These are phyloP conservation scores for Polygonum aviculare DNA, from an alignment of 148 eudicot species.

Conservation along the genomic window DNA sequence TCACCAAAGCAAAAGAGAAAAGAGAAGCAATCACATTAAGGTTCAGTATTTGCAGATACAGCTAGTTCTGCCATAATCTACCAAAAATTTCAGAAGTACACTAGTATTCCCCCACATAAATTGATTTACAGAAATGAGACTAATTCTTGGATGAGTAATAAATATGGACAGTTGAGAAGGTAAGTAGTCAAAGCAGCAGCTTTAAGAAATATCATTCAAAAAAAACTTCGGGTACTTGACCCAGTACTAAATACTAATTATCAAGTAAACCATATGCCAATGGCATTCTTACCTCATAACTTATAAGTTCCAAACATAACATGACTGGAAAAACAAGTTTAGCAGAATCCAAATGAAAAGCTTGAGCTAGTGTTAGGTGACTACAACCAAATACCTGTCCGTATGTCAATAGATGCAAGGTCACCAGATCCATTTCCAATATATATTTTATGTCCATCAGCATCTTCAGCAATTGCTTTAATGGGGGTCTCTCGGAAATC, in stretches of 20 bases:
- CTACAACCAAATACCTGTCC: constrained; percentile 60
- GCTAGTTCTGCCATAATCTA: background rate
- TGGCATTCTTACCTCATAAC: background rate
- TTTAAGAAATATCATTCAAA: background rate
- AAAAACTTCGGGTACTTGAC: background rate
- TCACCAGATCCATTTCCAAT: constrained; percentile 88
- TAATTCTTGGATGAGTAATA: background rate
- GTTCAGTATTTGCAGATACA: background rate
- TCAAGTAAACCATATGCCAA: background rate
- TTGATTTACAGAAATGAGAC: background rate
- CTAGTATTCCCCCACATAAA: background rate
- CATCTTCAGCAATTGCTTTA: constrained; percentile 76
- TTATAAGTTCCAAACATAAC: background rate
- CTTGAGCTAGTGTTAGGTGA: background rate
- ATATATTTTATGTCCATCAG: constrained; percentile 74
- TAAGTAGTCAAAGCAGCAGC: background rate
- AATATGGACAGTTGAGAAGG: background rate
- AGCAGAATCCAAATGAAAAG: background rate
- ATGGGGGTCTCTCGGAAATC: constrained; percentile 80
- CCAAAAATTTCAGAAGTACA: background rate
- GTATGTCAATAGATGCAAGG: constrained; percentile 83
- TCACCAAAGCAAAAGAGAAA: constrained; percentile 15
- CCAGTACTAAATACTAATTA: background rate
- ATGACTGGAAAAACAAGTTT: background rate
- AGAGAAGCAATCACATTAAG: background rate